Conservation (phyloP, 2,329 filamentous ascomycete genomes). For the Ophiosphaerella herpotricha region DNA sequence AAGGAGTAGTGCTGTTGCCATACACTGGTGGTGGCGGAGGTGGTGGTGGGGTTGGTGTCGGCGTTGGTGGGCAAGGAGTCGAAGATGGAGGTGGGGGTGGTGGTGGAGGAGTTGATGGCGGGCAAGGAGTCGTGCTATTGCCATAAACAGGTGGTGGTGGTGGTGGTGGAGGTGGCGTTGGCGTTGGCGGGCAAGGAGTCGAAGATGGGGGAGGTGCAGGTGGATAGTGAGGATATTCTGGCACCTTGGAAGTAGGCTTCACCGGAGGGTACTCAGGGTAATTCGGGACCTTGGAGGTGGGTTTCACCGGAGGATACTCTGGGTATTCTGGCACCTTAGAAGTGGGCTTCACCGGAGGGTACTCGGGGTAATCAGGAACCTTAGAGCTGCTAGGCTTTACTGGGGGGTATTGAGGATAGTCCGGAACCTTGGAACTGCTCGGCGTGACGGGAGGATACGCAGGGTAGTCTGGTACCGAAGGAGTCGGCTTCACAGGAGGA, state of each 20-base stretch:
- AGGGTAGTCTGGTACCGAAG: background rate
- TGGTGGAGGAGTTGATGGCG: slow-evolving; percentile 1
- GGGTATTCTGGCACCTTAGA: slow-evolving; percentile 3
- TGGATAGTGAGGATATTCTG: slow-evolving; percentile 6
- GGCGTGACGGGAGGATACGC: background rate
- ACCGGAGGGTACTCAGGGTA: background rate
- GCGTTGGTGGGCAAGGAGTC: background rate
- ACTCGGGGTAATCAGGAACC: slow-evolving; percentile 3
- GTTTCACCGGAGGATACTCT: background rate
- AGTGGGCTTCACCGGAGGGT: background rate
- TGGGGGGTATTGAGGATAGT: background rate
- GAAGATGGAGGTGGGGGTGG: too few relatives aligned
- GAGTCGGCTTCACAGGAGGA: background rate
- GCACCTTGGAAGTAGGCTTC: background rate
- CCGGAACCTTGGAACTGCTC: slow-evolving; percentile 1
- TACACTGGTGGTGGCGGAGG: background rate
- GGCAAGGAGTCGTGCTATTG: slow-evolving; percentile 1
- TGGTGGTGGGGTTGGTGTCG: background rate
- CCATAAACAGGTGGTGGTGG: background rate
- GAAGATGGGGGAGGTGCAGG: too few relatives aligned
- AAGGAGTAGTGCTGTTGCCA: background rate
- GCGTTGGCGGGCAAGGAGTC: background rate
- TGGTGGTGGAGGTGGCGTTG: slow-evolving; percentile 3
- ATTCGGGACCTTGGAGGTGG: background rate
- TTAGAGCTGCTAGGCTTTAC: background rate